phyloP scores from a whole-genome alignment of 306 rosid species.

The Prunus armeniaca region DNA sequence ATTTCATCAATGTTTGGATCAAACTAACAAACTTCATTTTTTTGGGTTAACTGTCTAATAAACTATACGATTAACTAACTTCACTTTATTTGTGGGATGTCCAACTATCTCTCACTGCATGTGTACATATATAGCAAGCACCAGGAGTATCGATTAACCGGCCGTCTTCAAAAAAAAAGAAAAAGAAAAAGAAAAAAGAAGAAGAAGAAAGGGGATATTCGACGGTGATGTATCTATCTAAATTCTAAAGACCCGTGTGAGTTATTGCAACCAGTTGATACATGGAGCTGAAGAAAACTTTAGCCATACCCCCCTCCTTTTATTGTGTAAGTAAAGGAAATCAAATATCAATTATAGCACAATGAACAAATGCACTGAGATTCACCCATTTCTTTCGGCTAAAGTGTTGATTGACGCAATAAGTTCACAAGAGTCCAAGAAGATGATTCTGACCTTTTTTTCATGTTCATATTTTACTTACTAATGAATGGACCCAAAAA shows the following conservation, averaged over 20 bases:
- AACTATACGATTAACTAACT: too few relatives aligned
- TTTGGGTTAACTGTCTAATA: too few relatives aligned
- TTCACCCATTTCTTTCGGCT: slow-evolving; percentile 56
- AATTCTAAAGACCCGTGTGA: background rate
- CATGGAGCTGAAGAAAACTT: slow-evolving; percentile 37
- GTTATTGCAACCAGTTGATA: background rate
- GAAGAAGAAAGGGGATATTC: too few relatives aligned
- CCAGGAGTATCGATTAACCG: too few relatives aligned
- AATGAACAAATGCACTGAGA: slow-evolving; percentile 34
- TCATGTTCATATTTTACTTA: slow-evolving; percentile 25
- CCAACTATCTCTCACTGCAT: too few relatives aligned
- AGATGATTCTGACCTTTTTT: slow-evolving; percentile 36
- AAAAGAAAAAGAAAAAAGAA: too few relatives aligned
- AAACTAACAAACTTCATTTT: background rate
- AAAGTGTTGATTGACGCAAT: slow-evolving; percentile 54
- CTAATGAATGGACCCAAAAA: background rate
- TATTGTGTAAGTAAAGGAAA: too few relatives aligned
- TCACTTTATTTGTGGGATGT: too few relatives aligned
- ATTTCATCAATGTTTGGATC: background rate
- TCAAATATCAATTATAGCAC: slow-evolving; percentile 22
- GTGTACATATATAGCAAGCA: too few relatives aligned
- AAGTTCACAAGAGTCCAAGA: slow-evolving; percentile 16
- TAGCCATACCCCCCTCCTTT: background rate
- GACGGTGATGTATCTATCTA: too few relatives aligned
- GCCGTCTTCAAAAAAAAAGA: too few relatives aligned